phyloP scores from a whole-genome alignment of 306 rosid genomes.

The Vigna angularis region DNA sequence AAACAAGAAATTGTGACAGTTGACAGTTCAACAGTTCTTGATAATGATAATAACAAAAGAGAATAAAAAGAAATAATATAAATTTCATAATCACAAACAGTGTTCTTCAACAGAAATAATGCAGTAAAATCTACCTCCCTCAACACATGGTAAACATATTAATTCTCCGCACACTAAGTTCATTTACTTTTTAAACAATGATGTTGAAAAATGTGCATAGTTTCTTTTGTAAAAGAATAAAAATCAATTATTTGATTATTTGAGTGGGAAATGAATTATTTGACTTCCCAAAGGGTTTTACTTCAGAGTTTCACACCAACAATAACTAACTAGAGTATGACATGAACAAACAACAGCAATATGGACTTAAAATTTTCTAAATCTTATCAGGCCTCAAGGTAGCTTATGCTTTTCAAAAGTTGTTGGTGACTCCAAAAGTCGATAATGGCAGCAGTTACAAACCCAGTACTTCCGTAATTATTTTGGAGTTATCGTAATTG shows the following conservation, averaged over 20 bases:
- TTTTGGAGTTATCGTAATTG: slow-evolving; percentile 15
- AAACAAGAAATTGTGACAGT: slow-evolving; percentile 18
- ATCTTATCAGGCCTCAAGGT: neutral
- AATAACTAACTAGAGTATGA: slow-evolving; percentile 18
- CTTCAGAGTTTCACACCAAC: neutral
- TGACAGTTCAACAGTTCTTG: neutral
- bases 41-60: slow-evolving; percentile 7
- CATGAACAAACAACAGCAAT: slow-evolving; percentile 30
- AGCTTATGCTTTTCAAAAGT: slow-evolving; percentile 10
- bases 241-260: neutral
- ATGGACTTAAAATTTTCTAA: slow-evolving; percentile 2
- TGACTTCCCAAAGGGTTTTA: slow-evolving; percentile 29
- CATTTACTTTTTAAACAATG: slow-evolving; percentile 7
- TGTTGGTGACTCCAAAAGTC: slow-evolving; percentile 14
- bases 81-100: slow-evolving; percentile 29
- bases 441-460: slow-evolving; percentile 11
- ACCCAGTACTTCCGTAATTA: slow-evolving; percentile 14
- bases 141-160: neutral
- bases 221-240: slow-evolving; percentile 1
- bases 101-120: slow-evolving; percentile 20
- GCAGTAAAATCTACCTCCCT: slow-evolving; percentile 1
- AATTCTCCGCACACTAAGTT: slow-evolving; percentile 27
- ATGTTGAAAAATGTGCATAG: slow-evolving; percentile 21
- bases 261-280: slow-evolving; percentile 16
- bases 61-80: slow-evolving; percentile 13